A percentile compares a stretch with the other conserved stretches of the same genome.
These are phyloP conservation scores for Carpinus viminea DNA, from an alignment of 306 rosid species.

Conservation along the genomic window DNA sequence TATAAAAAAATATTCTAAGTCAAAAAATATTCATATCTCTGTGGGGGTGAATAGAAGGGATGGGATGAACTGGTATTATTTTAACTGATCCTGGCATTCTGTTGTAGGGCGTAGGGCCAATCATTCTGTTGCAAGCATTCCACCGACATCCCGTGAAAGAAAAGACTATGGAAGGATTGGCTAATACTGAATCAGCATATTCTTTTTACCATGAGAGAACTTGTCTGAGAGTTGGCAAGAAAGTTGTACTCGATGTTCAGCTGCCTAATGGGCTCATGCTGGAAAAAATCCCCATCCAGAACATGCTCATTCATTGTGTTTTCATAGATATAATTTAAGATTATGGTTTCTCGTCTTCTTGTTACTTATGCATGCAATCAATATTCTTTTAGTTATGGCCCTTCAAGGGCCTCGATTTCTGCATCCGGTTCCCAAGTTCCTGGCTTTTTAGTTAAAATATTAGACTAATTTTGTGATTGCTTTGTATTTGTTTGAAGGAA, in stretches of 20 bases:
- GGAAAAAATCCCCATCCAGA: slow-evolving; percentile 33
- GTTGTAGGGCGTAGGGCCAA: slow-evolving; percentile 78
- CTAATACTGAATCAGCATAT: slow-evolving; percentile 44
- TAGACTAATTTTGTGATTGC: slow-evolving; percentile 3
- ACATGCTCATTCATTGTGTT: slow-evolving; percentile 63
- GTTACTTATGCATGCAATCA: slow-evolving; percentile 41
- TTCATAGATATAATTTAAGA: slow-evolving; percentile 63
- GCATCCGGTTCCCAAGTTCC: background rate
- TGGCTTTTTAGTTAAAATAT: background rate
- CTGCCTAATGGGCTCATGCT: slow-evolving; percentile 37
- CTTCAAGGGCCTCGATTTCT: slow-evolving; percentile 33
- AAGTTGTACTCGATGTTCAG: slow-evolving; percentile 47
- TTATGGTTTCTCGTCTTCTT: slow-evolving; percentile 32
- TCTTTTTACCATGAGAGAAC: slow-evolving; percentile 28
- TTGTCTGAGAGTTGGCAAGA: slow-evolving; percentile 39
- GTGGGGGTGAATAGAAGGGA: slow-evolving; percentile 20
- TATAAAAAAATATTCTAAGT: background rate
- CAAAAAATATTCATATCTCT: background rate
- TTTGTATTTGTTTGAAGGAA: background rate
- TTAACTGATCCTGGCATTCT: slow-evolving; percentile 36
- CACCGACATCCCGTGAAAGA: slow-evolving; percentile 78
- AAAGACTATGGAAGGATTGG: slow-evolving; percentile 87
- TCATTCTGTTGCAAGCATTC: slow-evolving; percentile 75
- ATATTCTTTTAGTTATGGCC: slow-evolving; percentile 44
- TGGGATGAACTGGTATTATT: slow-evolving; percentile 13